Percentiles rank a stretch among this genome's conserved stretches.
Evolutionary conservation across 2,329 filamentous ascomycete genomes (phyloP).

Genomic region (Scedosporium minutisporum): DNA sequence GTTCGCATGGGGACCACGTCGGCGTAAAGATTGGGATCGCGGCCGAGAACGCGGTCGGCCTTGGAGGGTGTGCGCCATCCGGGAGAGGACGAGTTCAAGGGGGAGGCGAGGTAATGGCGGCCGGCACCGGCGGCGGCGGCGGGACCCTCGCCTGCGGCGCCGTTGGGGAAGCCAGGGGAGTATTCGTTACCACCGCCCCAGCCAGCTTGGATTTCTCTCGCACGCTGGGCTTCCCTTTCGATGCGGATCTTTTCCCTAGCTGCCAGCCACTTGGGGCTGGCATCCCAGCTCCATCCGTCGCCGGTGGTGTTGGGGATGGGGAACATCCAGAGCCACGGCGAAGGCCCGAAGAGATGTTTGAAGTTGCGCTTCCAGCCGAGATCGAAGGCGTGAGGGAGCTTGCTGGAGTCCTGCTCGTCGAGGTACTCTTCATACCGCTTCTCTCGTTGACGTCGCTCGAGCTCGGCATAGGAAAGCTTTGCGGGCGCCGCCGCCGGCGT

Average conservation of each 20-base stretch:
- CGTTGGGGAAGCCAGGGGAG: constrained; percentile 12
- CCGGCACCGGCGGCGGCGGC: constrained; percentile 13
- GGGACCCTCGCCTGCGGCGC: not conserved
- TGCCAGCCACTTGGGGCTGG: constrained; percentile 67
- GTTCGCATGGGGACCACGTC: constrained; percentile 39
- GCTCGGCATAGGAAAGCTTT: constrained; percentile 43
- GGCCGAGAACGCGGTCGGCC: constrained; percentile 48
- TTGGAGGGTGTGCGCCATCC: constrained; percentile 38
- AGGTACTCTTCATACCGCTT: constrained; percentile 63
- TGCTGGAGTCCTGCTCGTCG: constrained; percentile 79
- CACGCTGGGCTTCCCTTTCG: constrained; percentile 50
- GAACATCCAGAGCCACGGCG: constrained; percentile 63
- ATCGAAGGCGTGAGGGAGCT: constrained; percentile 88
- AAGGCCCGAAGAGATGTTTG: constrained; percentile 68
- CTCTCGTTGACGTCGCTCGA: constrained; percentile 44
- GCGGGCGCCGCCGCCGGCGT: constrained; percentile 26
- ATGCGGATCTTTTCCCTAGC: constrained; percentile 53
- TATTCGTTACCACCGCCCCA: constrained; percentile 41
- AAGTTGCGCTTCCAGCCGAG: constrained; percentile 77
- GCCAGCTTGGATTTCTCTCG: constrained; percentile 55
- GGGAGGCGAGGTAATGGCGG: constrained; percentile 17
- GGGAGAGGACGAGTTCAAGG: constrained; percentile 24
- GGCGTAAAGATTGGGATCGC: constrained; percentile 45
- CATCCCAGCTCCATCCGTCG: constrained; percentile 91
- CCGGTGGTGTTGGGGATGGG: constrained; percentile 80